Percentiles rank a stretch among this genome's conserved stretches.
phyloP scores from a whole-genome alignment of 768 basidiomycete genomes.

The Trametes elegans region DNA sequence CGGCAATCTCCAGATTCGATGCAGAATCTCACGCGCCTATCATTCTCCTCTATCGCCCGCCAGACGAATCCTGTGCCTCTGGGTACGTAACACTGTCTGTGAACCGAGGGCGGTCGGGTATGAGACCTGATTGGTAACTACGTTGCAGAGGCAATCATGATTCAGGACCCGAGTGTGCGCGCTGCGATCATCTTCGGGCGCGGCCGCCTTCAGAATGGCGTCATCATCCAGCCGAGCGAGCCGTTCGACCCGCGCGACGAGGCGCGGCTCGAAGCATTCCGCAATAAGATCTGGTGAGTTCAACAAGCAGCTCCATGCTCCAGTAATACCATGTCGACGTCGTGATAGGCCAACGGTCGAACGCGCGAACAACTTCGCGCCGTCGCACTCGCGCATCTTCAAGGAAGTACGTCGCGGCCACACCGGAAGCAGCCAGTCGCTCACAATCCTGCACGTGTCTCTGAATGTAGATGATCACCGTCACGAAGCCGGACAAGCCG shows the following conservation, averaged over 20 bases:
- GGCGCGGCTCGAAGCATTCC: constrained; percentile 10
- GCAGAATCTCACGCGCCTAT: too few relatives aligned
- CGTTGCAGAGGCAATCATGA: constrained; percentile 34
- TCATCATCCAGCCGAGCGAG: constrained; percentile 38
- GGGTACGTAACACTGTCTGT: too few relatives aligned
- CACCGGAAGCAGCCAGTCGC: neutral
- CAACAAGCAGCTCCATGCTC: neutral
- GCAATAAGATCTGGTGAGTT: constrained; percentile 16
- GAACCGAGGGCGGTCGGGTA: too few relatives aligned
- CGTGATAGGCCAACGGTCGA: constrained; percentile 26
- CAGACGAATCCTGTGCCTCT: constrained; percentile 5
- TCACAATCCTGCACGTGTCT: neutral
- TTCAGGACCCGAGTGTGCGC: constrained; percentile 33
- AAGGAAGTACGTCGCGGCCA: constrained; percentile 29
- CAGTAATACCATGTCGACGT: neutral
- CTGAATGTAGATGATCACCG: constrained; percentile 32
- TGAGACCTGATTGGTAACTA: too few relatives aligned
- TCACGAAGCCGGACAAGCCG: constrained; percentile 28
- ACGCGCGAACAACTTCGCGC: constrained; percentile 26
- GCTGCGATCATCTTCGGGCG: constrained; percentile 41
- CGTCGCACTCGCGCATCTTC: constrained; percentile 30
- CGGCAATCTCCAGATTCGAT: too few relatives aligned
- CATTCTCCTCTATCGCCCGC: too few relatives aligned
- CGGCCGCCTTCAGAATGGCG: constrained; percentile 38
- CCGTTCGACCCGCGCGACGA: constrained; percentile 30